A percentile compares a stretch with the other conserved stretches of the same genome.
These are phyloP conservation scores for Verticillium klebahnii DNA, from an alignment of 2,329 filamentous ascomycete species.

Conservation along the genomic window DNA sequence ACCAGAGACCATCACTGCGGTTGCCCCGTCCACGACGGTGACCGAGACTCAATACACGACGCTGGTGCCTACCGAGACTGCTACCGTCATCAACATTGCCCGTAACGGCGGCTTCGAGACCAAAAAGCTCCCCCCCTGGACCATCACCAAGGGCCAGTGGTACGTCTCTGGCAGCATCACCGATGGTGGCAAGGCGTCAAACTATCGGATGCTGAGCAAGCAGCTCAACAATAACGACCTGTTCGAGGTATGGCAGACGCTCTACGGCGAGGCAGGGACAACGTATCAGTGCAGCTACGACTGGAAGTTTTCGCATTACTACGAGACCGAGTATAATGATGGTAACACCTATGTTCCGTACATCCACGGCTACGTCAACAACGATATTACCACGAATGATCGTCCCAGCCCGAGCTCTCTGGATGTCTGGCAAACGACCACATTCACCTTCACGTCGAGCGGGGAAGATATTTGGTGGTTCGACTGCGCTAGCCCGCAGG, in stretches of 20 bases:
- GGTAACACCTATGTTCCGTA: background rate
- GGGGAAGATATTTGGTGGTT: background rate
- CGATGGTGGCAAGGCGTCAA: background rate
- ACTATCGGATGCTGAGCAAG: background rate
- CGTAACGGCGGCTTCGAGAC: constrained; percentile 1
- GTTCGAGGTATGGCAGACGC: background rate
- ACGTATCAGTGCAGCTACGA: background rate
- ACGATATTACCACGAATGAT: background rate
- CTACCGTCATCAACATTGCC: background rate
- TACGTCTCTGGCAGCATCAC: background rate
- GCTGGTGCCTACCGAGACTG: background rate
- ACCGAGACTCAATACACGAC: background rate
- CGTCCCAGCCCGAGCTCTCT: background rate
- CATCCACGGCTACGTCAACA: background rate
- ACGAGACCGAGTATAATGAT: background rate
- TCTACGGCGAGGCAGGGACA: background rate
- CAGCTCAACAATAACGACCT: background rate
- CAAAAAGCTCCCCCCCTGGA: background rate
- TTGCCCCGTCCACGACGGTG: background rate
- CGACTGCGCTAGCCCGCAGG: background rate
- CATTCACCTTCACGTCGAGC: background rate
- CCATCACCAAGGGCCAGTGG: background rate
- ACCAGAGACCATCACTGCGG: constrained; percentile 13
- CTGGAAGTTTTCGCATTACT: background rate
- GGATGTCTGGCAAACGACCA: background rate